phyloP scores from a whole-genome alignment of 352 stramenopile species.

The Hyaloperonospora brassicae region DNA sequence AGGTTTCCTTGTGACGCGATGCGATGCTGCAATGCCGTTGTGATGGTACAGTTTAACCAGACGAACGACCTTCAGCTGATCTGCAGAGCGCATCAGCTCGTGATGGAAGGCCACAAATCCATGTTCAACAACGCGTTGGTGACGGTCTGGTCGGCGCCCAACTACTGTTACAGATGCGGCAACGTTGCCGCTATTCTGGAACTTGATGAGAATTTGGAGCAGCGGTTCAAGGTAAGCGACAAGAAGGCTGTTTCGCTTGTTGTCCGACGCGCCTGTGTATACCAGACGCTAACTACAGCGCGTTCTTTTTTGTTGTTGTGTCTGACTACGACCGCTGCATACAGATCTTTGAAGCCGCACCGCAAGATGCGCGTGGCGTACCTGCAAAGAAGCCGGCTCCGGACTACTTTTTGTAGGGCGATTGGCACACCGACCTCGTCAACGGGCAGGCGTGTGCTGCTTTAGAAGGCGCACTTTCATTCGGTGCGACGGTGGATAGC shows the following conservation, averaged over 20 bases:
- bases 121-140: slow-evolving; percentile 98
- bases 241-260: not conserved
- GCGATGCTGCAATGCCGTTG: slow-evolving; percentile 4
- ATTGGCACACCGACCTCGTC: slow-evolving; percentile 14
- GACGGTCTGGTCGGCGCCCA: slow-evolving; percentile 98
- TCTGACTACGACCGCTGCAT: slow-evolving; percentile 11
- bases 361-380: slow-evolving; percentile 93
- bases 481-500: slow-evolving; percentile 16
- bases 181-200: slow-evolving; percentile 98
- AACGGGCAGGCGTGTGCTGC: slow-evolving; percentile 24
- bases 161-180: slow-evolving; percentile 98
- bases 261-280: not conserved
- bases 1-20: not conserved
- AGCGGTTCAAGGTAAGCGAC: slow-evolving; percentile 71
- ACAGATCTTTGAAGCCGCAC: slow-evolving; percentile 96
- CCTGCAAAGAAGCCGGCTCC: slow-evolving; percentile 96
- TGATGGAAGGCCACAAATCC: slow-evolving; percentile 86
- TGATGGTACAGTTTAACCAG: slow-evolving; percentile 89
- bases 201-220: slow-evolving; percentile 94
- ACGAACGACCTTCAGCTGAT: slow-evolving; percentile 97
- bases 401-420: slow-evolving; percentile 97
- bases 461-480: slow-evolving; percentile 30
- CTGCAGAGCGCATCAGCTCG: slow-evolving; percentile 96
- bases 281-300: not conserved
- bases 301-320: not conserved